Evolutionary conservation across 345 rosid genomes (phyloP).

Genomic region (Dipteronia sinensis): DNA sequence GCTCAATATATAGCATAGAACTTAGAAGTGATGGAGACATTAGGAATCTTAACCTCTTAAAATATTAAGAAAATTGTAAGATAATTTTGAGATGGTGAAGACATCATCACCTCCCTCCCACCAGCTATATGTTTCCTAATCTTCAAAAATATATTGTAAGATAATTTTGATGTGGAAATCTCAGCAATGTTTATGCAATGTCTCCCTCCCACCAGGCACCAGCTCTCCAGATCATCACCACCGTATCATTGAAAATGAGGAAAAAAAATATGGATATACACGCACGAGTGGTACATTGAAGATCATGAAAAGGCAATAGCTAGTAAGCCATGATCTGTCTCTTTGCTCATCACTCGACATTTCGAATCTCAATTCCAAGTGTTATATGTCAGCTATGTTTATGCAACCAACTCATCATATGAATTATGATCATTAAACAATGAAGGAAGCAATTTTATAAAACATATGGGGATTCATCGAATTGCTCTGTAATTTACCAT

Average conservation of each 20-base stretch:
- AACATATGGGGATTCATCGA: too few species aligned
- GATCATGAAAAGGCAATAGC: too few species aligned
- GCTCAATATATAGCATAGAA: background rate
- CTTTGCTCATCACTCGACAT: background rate
- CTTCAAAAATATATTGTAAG: too few species aligned
- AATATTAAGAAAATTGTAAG: background rate
- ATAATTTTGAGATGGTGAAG: background rate
- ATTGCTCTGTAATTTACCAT: too few species aligned
- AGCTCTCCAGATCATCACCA: background rate
- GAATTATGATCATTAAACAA: background rate
- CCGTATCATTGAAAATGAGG: background rate
- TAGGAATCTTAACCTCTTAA: slow-evolving; percentile 13
- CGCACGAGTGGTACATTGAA: too few species aligned
- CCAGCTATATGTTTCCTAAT: too few species aligned
- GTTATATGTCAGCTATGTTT: background rate
- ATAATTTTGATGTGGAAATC: too few species aligned
- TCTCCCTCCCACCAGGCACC: background rate
- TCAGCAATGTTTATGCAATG: too few species aligned
- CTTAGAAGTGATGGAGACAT: slow-evolving; percentile 4
- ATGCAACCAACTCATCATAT: background rate
- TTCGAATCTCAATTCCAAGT: slow-evolving; percentile 14
- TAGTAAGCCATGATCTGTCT: too few species aligned
- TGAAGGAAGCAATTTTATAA: too few species aligned
- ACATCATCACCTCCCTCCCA: too few species aligned
- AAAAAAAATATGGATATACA: too few species aligned